Conservation (phyloP, 1,284 basidiomycete genomes). For the Thelephora terrestris region DNA sequence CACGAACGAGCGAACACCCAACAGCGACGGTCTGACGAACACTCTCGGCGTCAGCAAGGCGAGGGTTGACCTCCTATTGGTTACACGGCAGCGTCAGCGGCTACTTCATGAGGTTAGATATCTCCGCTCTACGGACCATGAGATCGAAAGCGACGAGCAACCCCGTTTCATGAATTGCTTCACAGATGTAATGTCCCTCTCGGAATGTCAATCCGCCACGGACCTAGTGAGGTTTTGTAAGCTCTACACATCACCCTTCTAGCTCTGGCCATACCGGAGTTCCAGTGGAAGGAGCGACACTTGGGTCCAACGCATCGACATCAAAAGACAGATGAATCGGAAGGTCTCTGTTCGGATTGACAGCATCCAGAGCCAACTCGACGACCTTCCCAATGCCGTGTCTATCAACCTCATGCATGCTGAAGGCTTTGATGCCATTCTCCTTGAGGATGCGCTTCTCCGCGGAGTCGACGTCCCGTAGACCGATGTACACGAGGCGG, state of each 20-base stretch:
- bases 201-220: conserved; percentile 95
- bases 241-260: background rate
- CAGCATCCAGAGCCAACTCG: conserved; percentile 90
- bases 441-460: conserved; percentile 87
- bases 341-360: conserved; percentile 74
- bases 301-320: conserved; percentile 91
- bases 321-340: conserved; percentile 97
- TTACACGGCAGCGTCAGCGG: background rate
- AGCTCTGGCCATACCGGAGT: conserved; percentile 54
- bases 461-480: conserved; percentile 86
- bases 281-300: conserved; percentile 91
- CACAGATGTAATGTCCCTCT: conserved; percentile 96
- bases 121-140: conserved; percentile 48
- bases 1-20: conserved; percentile 86
- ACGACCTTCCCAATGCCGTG: conserved; percentile 94
- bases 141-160: conserved; percentile 86
- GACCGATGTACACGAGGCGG: conserved; percentile 87
- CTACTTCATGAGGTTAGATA: background rate
- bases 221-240: conserved; percentile 37
- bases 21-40: conserved; percentile 87
- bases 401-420: conserved; percentile 98
- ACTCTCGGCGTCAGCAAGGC: conserved; percentile 62
- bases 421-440: conserved; percentile 87
- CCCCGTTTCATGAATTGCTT: conserved; percentile 90
- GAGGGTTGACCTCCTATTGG: conserved; percentile 90